Base-by-base conservation (phyloP, 768 basidiomycete genomes). In the Leccinum rimulosum region DNA sequence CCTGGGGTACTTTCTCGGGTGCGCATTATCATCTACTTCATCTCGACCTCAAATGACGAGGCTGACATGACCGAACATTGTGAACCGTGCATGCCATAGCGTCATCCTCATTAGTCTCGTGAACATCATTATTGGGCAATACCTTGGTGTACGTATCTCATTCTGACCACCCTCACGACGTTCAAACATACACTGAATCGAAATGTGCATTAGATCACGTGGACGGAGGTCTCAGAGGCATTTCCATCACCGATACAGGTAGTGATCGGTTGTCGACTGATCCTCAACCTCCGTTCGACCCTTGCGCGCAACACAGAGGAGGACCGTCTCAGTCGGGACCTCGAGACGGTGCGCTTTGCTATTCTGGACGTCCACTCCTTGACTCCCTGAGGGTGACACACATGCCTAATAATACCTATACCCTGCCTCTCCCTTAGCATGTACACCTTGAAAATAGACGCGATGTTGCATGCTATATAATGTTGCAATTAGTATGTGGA, bases 171-270 rank as follows among this genome's bases (percentile, higher is more conserved):
- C 22, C 45, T 25, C 9, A 15, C 12, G 14, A 4, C 48, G 11
- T n/a, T 15, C 3, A 28, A 49, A 17, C 27, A 19, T 17, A 7
- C 14, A 10, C 7, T 15, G 8, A 25, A 14, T 45, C 15, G 3
- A 15, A 22, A 22, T 22, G 22, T 19, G 6, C 22, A 47, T 47
- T 25, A 49, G 48, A 3, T 49, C 11, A 9, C 6, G 15, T 64
- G 63, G 63, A n/a, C 4, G 8, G 3, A 51, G 14, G 12, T 63
- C 19, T 54, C 57, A 30, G 38, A 59, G 35, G 55, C 25, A n/a
- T 63, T 59, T 17, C 61, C 57, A 3, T 50, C 38, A 10, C 48
- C 52, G 3, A 54, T 49, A 5, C 48, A 49, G 25, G 27, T 14
- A 10, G 48, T 8, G 48, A 49, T 49, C 14, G 48, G 48, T 19